Evolutionary conservation across 2,329 filamentous ascomycete species (phyloP).

Genomic region (Ilyonectria mors-panacis): DNA sequence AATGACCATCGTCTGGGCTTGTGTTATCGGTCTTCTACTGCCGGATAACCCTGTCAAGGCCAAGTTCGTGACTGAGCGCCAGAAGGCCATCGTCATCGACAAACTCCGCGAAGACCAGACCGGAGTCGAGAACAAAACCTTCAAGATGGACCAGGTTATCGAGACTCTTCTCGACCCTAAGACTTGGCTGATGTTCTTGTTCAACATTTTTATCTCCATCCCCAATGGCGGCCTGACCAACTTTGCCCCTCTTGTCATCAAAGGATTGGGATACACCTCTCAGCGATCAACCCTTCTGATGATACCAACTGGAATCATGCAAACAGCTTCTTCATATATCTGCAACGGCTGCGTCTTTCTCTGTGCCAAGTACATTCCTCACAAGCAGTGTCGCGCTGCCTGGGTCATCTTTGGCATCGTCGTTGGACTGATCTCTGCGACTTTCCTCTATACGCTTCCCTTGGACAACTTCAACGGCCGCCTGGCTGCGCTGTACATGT

Average conservation of each 20-base stretch:
- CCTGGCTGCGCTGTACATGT: conserved; percentile 53
- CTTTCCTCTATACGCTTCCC: conserved; percentile 49
- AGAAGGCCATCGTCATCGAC: conserved; percentile 65
- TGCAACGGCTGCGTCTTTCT: conserved; percentile 56
- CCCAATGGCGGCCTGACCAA: conserved; percentile 29
- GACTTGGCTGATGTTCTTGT: conserved; percentile 71
- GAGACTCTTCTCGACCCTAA: conserved; percentile 68
- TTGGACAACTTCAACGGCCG: conserved; percentile 46
- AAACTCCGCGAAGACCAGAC: conserved; percentile 65
- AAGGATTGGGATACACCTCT: conserved; percentile 58
- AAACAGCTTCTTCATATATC: conserved; percentile 52
- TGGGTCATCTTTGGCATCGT: conserved; percentile 40
- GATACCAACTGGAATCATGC: conserved; percentile 50
- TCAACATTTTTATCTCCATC: conserved; percentile 54
- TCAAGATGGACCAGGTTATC: conserved; percentile 60
- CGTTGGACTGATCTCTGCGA: conserved; percentile 45
- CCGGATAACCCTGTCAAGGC: conserved; percentile 67
- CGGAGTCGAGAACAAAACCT: conserved; percentile 64
- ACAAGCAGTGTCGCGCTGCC: conserved; percentile 34
- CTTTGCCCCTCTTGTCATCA: conserved; percentile 26
- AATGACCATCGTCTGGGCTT: conserved; percentile 61
- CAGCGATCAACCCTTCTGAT: conserved; percentile 53
- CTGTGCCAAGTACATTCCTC: conserved; percentile 33
- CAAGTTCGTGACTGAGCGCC: conserved; percentile 61
- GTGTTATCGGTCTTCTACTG: conserved; percentile 67